Evolutionary conservation across 345 rosid species (phyloP), one percentile per base, ranked within the genome.

Genomic region (Sonneratia alba): DNA sequence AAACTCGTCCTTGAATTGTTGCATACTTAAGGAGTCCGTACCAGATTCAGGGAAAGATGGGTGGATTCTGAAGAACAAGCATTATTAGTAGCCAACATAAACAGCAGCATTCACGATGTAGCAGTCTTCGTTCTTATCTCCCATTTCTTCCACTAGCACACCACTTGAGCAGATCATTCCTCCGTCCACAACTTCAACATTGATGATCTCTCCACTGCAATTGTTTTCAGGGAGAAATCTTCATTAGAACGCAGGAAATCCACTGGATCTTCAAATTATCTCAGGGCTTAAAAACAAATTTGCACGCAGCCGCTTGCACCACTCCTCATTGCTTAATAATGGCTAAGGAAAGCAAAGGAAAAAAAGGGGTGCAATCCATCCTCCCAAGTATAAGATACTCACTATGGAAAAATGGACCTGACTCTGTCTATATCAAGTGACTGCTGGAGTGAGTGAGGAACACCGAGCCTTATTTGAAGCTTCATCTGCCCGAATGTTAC

Each of bases 331-430:
- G 43, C 9, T 40, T 40, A 40, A 4, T 40, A 40, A 40, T 40
- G 43, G 43, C 43, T 40, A 40, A 8, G 43, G 43, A 27, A 27
- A 27, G 32, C 32, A 27, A 27, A 27, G 43, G 43, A 40, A 4
- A 40, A 40, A 47, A 47, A 13, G 18, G 36, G 15, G 5, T 24
- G 45, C 3, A 70, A 73, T 18, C 19, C 43, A 64, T 49, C 4
- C 63, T 12, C 8, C 21, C 14, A 69, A 22, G n/a, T 2, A 53
- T 57, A 42, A 70, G 65, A 57, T 70, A 83, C 92, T 89, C 80
- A 91, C 97, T 88, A 93, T 49, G 98, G 98, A 79, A 93, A 93
- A 74, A 89, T 89, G 49, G 94, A 83, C 75, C 86, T 93, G 66
- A 87, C 88, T 82, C 84, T 81, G 40, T 85, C 90, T 0, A 88